phyloP scores from a whole-genome alignment of 805 yeast genomes.

The Starmera pachycereana region DNA sequence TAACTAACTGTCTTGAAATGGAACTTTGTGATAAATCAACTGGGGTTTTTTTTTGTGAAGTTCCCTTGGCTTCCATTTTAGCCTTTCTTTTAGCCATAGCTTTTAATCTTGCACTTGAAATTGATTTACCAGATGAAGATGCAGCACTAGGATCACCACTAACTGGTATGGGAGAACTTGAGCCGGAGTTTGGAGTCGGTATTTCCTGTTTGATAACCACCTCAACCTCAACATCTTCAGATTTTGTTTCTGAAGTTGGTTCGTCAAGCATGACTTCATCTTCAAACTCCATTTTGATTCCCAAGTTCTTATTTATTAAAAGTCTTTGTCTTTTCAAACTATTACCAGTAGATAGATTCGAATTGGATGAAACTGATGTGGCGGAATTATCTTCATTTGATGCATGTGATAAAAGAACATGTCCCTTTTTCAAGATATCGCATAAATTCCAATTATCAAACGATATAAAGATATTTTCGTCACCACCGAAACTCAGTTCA shows the following conservation, averaged over 20 bases:
- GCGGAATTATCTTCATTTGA: conserved; percentile 17
- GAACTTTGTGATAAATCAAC: conserved; percentile 68
- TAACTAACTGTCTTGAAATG: conserved; percentile 42
- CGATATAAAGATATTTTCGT: conserved; percentile 29
- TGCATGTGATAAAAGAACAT: conserved; percentile 29
- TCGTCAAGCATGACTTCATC: conserved; percentile 11
- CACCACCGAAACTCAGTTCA: conserved; percentile 14
- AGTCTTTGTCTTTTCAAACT: conserved; percentile 41
- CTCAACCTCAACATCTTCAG: conserved; percentile 3
- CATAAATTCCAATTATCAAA: conserved; percentile 41
- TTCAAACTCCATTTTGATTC: conserved; percentile 26
- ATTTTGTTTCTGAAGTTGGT: conserved; percentile 7
- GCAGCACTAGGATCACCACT: conserved; percentile 4
- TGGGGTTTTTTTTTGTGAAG: conserved; percentile 33
- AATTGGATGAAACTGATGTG: conserved; percentile 14
- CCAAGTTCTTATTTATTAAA: conserved; percentile 30
- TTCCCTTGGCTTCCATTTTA: conserved; percentile 52
- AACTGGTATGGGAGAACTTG: conserved; percentile 12
- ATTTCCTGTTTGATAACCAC: conserved; percentile 4
- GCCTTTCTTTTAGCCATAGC: conserved; percentile 94
- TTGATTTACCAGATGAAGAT: conserved; percentile 15
- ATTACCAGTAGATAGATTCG: conserved; percentile 16
- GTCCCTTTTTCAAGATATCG: conserved; percentile 39
- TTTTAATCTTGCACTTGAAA: conserved; percentile 65
- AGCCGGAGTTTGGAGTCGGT: conserved; percentile 5